Conservation (phyloP, 2,329 filamentous ascomycete genomes). For the Ceratocystis variospora region DNA sequence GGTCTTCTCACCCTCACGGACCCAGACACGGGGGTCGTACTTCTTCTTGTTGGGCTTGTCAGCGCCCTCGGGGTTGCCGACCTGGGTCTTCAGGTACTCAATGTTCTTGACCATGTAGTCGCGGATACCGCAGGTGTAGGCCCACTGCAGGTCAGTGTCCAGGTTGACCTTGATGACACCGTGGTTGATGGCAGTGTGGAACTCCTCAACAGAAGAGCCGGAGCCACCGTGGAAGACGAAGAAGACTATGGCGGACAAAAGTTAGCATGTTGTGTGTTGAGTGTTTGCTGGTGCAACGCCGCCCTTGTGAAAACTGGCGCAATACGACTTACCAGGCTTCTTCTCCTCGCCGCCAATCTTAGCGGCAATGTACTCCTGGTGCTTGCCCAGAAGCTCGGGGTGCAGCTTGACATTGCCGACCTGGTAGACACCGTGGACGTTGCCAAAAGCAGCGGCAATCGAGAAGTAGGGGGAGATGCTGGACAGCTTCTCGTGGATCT, state of each 20-base stretch:
- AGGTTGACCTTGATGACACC: slow-evolving; percentile 99
- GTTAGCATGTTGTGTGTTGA: neutral
- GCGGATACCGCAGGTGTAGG: slow-evolving; percentile 82
- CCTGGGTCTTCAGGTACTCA: slow-evolving; percentile 74
- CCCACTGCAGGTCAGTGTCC: slow-evolving; percentile 94
- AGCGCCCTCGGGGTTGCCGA: slow-evolving; percentile 89
- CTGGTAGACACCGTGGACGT: slow-evolving; percentile 99
- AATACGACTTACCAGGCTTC: slow-evolving; percentile 50
- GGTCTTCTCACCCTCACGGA: slow-evolving; percentile 92
- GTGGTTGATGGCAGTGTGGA: slow-evolving; percentile 71
- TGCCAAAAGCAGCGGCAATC: slow-evolving; percentile 95
- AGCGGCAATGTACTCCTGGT: slow-evolving; percentile 82
- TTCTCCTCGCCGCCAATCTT: slow-evolving; percentile 52
- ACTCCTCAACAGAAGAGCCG: slow-evolving; percentile 83
- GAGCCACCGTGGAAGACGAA: slow-evolving; percentile 99
- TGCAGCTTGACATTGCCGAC: slow-evolving; percentile 93
- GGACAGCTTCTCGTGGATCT: slow-evolving; percentile 74
- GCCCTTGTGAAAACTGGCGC: neutral
- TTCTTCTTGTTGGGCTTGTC: slow-evolving; percentile 99
- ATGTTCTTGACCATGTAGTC: slow-evolving; percentile 92
- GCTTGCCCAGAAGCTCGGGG: slow-evolving; percentile 90
- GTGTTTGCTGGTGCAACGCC: neutral
- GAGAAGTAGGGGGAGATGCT: slow-evolving; percentile 92
- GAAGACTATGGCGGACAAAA: slow-evolving; percentile 42
- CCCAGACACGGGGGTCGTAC: slow-evolving; percentile 72